Base-by-base conservation (phyloP, 2,329 filamentous ascomycete species). In the Xylaria sp. region DNA sequence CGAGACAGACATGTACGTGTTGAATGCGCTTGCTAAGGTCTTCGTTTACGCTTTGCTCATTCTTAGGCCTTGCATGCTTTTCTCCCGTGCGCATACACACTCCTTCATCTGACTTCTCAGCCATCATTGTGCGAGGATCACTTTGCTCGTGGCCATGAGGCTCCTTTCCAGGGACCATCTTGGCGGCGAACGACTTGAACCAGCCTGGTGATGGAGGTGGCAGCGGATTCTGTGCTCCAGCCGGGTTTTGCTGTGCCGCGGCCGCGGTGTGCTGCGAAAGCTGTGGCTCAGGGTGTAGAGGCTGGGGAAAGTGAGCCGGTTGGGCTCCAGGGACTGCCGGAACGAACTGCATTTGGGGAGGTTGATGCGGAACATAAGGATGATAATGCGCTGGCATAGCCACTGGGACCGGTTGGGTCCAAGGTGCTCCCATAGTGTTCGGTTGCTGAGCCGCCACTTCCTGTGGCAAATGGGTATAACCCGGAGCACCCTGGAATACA, bases 1-100 rank as follows among this genome's bases (percentile, higher is more conserved):
- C 66, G 13, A 62, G 60, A 23, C 69, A 71, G 16, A 65, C 53
- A 62, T 70, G 67, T 37, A 58, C 23, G 55, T 70, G 67, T 9
- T 55, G 66, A 34, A 69, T 67, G 37, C 63, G 63, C 48, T 64
- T 67, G 18, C 66, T 57, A 35, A 68, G 53, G 10, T 59, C 47
- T 13, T 53, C 13, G 10, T 54, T 62, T 19, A 58, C 3, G 18
- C 50, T 53, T 34, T 53, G 37, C 7, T 13, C 42, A 30, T 51
- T 2, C 35, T 18, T 55, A 18, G 23, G 10, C 53, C 51, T 35
- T 30, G 58, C 52, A 11, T 60, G n/a, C n/a, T 13, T 30, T 13
- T 48, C 16, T 30, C 9, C 44, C 8, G 23, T 9, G 11, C 39
- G 11, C 19, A 10, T 8, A 9, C 11, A 8, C 18, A 7, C 4